Conservation (phyloP, 192 early-diverging fungal species). For the Fimicolochytrium jonesii region DNA sequence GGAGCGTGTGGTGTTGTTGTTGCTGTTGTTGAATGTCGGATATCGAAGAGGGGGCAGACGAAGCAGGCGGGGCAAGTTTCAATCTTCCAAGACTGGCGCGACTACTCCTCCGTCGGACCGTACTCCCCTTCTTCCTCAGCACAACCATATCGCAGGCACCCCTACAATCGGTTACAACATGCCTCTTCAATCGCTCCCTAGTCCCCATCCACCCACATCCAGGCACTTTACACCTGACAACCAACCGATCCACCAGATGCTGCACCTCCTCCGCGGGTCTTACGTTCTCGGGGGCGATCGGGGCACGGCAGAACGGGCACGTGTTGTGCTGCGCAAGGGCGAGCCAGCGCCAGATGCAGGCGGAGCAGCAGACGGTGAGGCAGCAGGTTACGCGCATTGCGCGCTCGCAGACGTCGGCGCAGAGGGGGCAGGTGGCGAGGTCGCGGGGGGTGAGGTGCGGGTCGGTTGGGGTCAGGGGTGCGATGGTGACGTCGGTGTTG, state of each 20-base stretch:
- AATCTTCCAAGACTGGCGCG: neutral
- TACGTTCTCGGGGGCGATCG: constrained; percentile 12
- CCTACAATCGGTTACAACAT: neutral
- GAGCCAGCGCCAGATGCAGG: constrained; percentile 27
- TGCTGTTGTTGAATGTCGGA: neutral
- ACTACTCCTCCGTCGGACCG: neutral
- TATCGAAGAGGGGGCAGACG: neutral
- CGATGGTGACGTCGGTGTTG: neutral
- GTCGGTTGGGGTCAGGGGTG: neutral
- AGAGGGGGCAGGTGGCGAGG: constrained; percentile 21
- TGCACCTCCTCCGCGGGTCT: constrained; percentile 13
- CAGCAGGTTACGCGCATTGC: constrained; percentile 20
- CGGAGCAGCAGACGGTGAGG: constrained; percentile 15
- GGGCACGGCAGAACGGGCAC: constrained; percentile 20
- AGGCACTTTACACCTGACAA: constrained; percentile 12
- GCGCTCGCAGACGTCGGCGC: constrained; percentile 23
- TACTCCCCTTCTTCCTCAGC: neutral
- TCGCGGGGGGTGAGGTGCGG: constrained; percentile 19
- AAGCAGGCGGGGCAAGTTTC: neutral
- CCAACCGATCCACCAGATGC: constrained; percentile 7
- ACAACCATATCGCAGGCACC: too few relatives aligned
- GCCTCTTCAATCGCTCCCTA: neutral
- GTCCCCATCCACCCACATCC: constrained; percentile 17
- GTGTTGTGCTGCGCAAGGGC: constrained; percentile 7
- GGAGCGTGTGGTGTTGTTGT: neutral